Conservation (phyloP, 2,329 filamentous ascomycete species). For the Penicillium sp. region DNA sequence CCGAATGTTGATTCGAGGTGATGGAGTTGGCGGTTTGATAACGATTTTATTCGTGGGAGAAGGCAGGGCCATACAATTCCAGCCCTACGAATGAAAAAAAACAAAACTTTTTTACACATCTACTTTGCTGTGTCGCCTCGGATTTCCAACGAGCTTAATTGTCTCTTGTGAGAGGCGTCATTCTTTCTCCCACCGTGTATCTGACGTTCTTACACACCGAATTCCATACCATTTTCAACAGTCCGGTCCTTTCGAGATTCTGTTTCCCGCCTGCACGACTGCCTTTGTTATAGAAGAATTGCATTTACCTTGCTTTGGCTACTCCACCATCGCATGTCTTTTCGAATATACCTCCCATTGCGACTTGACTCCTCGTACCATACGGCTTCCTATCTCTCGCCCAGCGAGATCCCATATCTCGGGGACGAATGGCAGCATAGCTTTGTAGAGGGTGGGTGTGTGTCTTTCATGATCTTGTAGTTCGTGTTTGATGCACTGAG, state of each 20-base stretch:
- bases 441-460: not conserved
- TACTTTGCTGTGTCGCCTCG: conserved; percentile 12
- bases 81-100: conserved; percentile 40
- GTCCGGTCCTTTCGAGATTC: conserved; percentile 18
- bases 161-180: conserved; percentile 15
- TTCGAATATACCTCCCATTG: conserved; percentile 3
- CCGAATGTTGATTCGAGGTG: conserved; percentile 36
- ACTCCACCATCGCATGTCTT: conserved; percentile 21
- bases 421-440: no score
- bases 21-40: conserved; percentile 40
- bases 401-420: not conserved
- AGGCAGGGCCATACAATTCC: conserved; percentile 32
- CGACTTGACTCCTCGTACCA: not conserved
- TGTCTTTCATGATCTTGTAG: not conserved
- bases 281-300: conserved; percentile 22
- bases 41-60: conserved; percentile 37
- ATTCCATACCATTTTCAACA: conserved; percentile 34
- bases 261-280: conserved; percentile 6
- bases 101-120: conserved; percentile 27
- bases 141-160: conserved; percentile 4
- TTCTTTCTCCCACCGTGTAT: conserved; percentile 31
- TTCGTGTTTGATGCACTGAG: not conserved
- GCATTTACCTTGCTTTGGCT: conserved; percentile 23
- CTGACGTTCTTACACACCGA: conserved; percentile 35
- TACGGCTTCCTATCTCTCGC: not conserved